Percentiles rank a stretch among this genome's conserved stretches.
These are phyloP conservation scores for Kurtzmaniella cleridarum DNA, from an alignment of 805 yeast genomes.

Conservation along the genomic window DNA sequence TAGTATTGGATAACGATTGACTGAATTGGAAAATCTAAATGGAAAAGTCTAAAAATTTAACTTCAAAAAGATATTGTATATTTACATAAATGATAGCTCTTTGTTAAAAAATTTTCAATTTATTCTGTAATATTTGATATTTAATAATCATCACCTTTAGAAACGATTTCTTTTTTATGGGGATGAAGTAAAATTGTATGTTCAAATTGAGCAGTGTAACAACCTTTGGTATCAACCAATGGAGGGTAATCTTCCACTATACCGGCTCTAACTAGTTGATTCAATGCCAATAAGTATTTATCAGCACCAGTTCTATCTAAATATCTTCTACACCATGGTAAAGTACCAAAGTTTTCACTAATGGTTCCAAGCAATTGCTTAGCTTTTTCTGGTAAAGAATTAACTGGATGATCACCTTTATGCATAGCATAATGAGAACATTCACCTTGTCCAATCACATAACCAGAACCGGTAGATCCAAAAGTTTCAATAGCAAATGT, in stretches of 20 bases:
- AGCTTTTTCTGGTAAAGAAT: constrained; percentile 61
- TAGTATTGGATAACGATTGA: background rate
- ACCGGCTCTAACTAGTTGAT: constrained; percentile 78
- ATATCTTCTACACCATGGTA: constrained; percentile 96
- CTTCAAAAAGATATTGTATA: background rate
- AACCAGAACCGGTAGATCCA: constrained; percentile 94
- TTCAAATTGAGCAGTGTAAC: constrained; percentile 94
- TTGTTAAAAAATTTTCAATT: no score
- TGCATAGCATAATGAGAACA: constrained; percentile 86
- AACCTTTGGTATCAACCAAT: constrained; percentile 72
- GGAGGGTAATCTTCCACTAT: constrained; percentile 95
- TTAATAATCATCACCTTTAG: constrained; percentile 90
- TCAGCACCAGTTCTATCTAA: constrained; percentile 89
- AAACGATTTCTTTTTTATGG: constrained; percentile 87
- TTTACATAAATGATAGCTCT: background rate
- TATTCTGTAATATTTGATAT: background rate
- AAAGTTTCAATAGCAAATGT: constrained; percentile 97
- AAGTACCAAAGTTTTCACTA: constrained; percentile 80
- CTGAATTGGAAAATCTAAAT: background rate
- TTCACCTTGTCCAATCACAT: constrained; percentile 82
- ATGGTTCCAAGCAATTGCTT: constrained; percentile 64
- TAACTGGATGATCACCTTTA: constrained; percentile 33
- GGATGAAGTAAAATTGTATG: constrained; percentile 91
- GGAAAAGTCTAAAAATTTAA: background rate
- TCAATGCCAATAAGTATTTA: constrained; percentile 82